Base-by-base conservation (phyloP, 78 protist genomes). In the Cavenderia fasciculata region DNA sequence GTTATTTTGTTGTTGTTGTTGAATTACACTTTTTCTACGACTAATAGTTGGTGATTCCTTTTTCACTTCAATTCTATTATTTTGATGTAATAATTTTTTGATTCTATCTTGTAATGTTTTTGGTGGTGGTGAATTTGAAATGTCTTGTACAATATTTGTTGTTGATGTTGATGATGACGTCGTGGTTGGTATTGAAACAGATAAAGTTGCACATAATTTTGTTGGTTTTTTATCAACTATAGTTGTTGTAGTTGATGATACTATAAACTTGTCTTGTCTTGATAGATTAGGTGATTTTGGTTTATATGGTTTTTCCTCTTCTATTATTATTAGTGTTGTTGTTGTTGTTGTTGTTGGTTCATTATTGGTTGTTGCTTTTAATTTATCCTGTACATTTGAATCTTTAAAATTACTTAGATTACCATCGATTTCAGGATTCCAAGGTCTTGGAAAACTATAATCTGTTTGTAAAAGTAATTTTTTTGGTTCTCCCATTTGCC, bases 381-480 rank as follows among this genome's bases (percentile, higher is more conserved):
- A 29, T 41, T 4, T 2, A 27, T 10, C 25, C 31, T 44, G 5
- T 47, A 29, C 10, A 4, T 16, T 5, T 40, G 23, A 16, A 40
- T 4, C 3, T 66, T 7, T 4, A 18, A 6, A 56, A 19, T 19
- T 8, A 25, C 4, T 56, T 19, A 25, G 62, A 7, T 12, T 19
- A 6, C 6, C 10, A 12, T 56, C 4, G 10, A 56, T 56, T 56
- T 82, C 89, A 40, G 89, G 89, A 27, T 43, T 56, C 46, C 54
- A 82, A 49, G 89, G 89, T 68, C 89, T 49, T 54, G 89, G 89
- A 59, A 82, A 82, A 56, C 78, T 68, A 56, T 68, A 82, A 51
- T 82, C 74, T 31, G 89, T 59, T 7, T 47, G 57, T 21, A 54
- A 63, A 18, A 82, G 10, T 43, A 82, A 43, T n/a, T 63, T 51